These are phyloP conservation scores for Sporisorium exsertum DNA, from an alignment of 1,284 basidiomycete species.

Conservation along the genomic window DNA sequence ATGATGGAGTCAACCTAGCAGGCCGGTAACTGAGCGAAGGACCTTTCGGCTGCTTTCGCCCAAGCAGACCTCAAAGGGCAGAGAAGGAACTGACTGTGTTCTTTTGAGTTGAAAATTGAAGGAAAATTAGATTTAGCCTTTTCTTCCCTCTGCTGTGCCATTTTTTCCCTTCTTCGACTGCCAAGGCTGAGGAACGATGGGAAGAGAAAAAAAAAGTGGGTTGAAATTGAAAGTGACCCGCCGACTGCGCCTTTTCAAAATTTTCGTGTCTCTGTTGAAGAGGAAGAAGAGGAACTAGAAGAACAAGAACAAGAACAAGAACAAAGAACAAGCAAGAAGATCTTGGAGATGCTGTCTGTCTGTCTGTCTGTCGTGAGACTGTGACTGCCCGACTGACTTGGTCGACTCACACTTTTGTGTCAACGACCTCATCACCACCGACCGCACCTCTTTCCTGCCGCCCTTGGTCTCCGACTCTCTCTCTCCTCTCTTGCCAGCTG, in stretches of 20 bases:
- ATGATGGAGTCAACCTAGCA: no score
- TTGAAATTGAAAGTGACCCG: conserved; percentile 17
- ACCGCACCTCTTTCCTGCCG: not conserved
- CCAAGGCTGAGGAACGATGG: no score
- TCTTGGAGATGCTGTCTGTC: no score
- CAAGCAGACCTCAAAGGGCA: conserved; percentile 14
- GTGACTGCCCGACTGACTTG: not conserved
- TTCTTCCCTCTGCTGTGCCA: not conserved
- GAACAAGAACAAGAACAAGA: not conserved
- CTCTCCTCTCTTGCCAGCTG: not conserved
- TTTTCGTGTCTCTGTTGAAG: not conserved
- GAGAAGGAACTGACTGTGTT: not conserved
- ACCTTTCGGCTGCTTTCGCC: conserved; percentile 31
- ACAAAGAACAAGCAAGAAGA: not conserved
- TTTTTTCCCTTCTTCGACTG: not conserved
- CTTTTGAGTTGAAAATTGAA: not conserved
- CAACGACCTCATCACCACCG: conserved; percentile 11
- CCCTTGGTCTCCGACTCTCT: not conserved
- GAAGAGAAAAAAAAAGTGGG: not conserved
- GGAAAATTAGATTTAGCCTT: conserved; percentile 1
- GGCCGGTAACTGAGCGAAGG: not conserved
- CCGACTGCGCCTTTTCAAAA: conserved; percentile 9
- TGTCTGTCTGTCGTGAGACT: conserved; percentile 8
- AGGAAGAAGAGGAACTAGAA: not conserved
- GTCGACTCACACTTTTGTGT: conserved; percentile 2